Conservation (phyloP, 305 asterid genomes). For the Striga hermonthica region DNA sequence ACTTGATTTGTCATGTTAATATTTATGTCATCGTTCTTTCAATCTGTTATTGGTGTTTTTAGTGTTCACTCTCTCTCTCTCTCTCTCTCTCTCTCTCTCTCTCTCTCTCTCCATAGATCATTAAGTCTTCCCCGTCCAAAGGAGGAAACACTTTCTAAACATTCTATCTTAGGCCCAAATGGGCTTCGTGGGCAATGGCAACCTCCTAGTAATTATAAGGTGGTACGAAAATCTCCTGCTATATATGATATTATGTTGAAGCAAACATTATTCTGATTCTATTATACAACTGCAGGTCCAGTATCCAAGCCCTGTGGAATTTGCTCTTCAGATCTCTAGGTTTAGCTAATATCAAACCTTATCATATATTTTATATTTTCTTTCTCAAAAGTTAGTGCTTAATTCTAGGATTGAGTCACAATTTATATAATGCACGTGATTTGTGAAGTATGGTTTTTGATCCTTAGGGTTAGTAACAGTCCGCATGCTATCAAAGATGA, state of each 20-base stretch:
- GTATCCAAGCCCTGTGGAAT: conserved; percentile 77
- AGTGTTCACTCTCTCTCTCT: not conserved
- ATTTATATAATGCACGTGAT: not conserved
- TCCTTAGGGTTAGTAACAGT: conserved; percentile 42
- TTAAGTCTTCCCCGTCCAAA: conserved; percentile 60
- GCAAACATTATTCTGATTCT: conserved; percentile 30
- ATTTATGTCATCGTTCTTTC: conserved; percentile 17
- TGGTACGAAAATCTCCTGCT: conserved; percentile 37
- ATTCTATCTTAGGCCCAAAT: conserved; percentile 87
- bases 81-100: not conserved
- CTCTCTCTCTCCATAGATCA: conserved; percentile 38
- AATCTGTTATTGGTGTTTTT: conserved; percentile 23
- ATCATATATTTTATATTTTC: conserved; percentile 16
- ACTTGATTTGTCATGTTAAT: conserved; percentile 24
- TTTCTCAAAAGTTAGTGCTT: conserved; percentile 16
- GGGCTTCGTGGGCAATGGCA: conserved; percentile 90
- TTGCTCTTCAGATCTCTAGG: conserved; percentile 64
- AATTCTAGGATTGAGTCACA: conserved; percentile 13
- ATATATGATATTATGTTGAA: conserved; percentile 27
- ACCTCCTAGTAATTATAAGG: conserved; percentile 67
- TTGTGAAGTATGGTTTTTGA: conserved; percentile 30
- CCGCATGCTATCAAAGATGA: conserved; percentile 55
- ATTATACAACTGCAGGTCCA: conserved; percentile 59
- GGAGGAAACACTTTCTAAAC: conserved; percentile 87
- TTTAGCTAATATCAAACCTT: conserved; percentile 33